Percentiles rank a stretch among this genome's conserved stretches.
phyloP scores from a whole-genome alignment of 768 basidiomycete species.

The Lentinula raphanica region DNA sequence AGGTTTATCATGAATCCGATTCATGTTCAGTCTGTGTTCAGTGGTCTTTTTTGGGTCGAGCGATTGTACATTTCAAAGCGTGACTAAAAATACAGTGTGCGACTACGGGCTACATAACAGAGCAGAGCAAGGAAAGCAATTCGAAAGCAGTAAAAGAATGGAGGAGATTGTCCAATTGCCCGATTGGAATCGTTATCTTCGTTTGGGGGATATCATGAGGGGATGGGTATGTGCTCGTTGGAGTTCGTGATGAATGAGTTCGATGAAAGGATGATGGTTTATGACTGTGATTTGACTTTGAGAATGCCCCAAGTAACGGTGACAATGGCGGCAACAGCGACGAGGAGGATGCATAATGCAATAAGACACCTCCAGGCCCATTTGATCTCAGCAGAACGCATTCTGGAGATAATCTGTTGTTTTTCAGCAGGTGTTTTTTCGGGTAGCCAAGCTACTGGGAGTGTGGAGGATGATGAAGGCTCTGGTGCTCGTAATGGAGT shows the following conservation, averaged over 20 bases:
- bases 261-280: background rate
- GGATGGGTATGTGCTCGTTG: background rate
- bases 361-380: slow-evolving; percentile 54
- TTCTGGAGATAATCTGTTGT: slow-evolving; percentile 37
- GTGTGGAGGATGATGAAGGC: slow-evolving; percentile 11
- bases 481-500: slow-evolving; percentile 45
- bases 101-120: slow-evolving; percentile 1
- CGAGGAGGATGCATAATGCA: slow-evolving; percentile 43
- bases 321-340: slow-evolving; percentile 29
- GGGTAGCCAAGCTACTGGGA: slow-evolving; percentile 43
- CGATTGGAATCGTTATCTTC: background rate
- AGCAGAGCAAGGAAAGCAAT: background rate
- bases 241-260: too few relatives aligned
- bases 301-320: slow-evolving; percentile 28
- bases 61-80: background rate
- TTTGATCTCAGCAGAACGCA: slow-evolving; percentile 46
- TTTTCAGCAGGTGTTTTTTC: slow-evolving; percentile 52
- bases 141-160: background rate
- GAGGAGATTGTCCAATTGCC: background rate
- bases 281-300: slow-evolving; percentile 4
- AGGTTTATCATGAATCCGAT: too few relatives aligned
- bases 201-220: background rate
- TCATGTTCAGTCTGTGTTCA: too few relatives aligned
- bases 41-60: too few relatives aligned
- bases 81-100: slow-evolving; percentile 2